Percentiles rank a stretch among this genome's conserved stretches.
phyloP scores from a whole-genome alignment of 306 rosid genomes.

The Lathyrus aphaca region DNA sequence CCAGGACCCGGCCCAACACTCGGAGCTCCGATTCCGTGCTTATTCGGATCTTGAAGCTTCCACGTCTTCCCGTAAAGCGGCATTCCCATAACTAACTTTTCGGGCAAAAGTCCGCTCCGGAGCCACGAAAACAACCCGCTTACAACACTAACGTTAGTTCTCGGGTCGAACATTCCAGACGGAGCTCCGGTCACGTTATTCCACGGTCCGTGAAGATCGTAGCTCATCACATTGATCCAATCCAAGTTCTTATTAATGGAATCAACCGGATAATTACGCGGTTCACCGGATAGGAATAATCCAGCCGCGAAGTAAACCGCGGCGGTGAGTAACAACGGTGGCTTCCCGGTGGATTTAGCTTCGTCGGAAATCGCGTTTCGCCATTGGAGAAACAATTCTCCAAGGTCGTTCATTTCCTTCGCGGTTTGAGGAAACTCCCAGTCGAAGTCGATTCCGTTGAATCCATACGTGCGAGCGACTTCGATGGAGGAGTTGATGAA shows the following conservation, averaged over 20 bases:
- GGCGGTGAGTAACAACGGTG: slow-evolving; percentile 62
- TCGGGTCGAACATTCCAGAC: slow-evolving; percentile 56
- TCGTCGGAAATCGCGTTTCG: slow-evolving; percentile 44
- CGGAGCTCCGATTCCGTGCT: slow-evolving; percentile 48
- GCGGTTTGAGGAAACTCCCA: slow-evolving; percentile 72
- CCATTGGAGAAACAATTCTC: slow-evolving; percentile 47
- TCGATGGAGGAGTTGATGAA: slow-evolving; percentile 63
- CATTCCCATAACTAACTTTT: slow-evolving; percentile 66
- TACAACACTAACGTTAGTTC: slow-evolving; percentile 36
- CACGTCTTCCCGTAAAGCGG: slow-evolving; percentile 69
- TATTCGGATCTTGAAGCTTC: slow-evolving; percentile 49
- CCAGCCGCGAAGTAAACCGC: slow-evolving; percentile 66
- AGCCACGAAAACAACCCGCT: slow-evolving; percentile 74
- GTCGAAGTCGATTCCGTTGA: slow-evolving; percentile 70
- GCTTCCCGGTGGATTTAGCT: slow-evolving; percentile 13
- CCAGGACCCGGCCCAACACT: slow-evolving; percentile 62
- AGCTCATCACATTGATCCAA: slow-evolving; percentile 70
- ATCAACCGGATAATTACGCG: slow-evolving; percentile 48
- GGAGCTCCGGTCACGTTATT: slow-evolving; percentile 39
- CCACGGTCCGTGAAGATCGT: slow-evolving; percentile 65
- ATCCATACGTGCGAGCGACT: slow-evolving; percentile 60
- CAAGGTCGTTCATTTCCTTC: slow-evolving; percentile 50
- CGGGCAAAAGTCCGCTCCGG: slow-evolving; percentile 41
- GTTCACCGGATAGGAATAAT: slow-evolving; percentile 16
- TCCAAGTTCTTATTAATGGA: slow-evolving; percentile 53